Percentiles rank a stretch among this genome's conserved stretches.
phyloP scores from a whole-genome alignment of 192 early-diverging fungal species.

The Obelidium mucronatum region DNA sequence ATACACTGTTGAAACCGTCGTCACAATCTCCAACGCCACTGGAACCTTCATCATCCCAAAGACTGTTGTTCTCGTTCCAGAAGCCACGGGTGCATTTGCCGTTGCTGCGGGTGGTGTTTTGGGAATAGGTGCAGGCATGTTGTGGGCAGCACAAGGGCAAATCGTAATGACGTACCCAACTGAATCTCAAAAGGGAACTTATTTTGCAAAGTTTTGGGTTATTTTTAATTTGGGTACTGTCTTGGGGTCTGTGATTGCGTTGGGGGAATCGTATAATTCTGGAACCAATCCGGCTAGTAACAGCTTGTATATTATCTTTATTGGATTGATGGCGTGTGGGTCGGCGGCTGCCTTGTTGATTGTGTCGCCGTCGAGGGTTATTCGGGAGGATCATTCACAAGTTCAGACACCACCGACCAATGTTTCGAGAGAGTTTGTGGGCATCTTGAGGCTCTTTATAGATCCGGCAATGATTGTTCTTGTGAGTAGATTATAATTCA shows the following conservation, averaged over 20 bases:
- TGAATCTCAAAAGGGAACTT: slow-evolving; percentile 78
- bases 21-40: background rate
- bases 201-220: slow-evolving; percentile 84
- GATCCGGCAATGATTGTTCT: slow-evolving; percentile 72
- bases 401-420: slow-evolving; percentile 46
- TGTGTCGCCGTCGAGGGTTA: background rate
- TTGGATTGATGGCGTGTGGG: background rate
- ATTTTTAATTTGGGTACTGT: slow-evolving; percentile 83
- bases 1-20: too few species aligned
- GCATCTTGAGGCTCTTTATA: slow-evolving; percentile 64
- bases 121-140: slow-evolving; percentile 79
- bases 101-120: slow-evolving; percentile 76
- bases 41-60: too few species aligned
- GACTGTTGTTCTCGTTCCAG: background rate
- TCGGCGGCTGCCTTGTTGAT: background rate
- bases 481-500: background rate
- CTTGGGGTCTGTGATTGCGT: slow-evolving; percentile 75
- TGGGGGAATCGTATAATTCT: slow-evolving; percentile 42
- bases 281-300: background rate
- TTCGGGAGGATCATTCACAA: background rate
- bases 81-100: slow-evolving; percentile 54
- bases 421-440: slow-evolving; percentile 58
- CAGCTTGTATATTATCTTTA: background rate
- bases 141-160: slow-evolving; percentile 60
- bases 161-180: slow-evolving; percentile 86